Evolutionary conservation across 441 rosid species (phyloP).

Genomic region (Iberis amara): DNA sequence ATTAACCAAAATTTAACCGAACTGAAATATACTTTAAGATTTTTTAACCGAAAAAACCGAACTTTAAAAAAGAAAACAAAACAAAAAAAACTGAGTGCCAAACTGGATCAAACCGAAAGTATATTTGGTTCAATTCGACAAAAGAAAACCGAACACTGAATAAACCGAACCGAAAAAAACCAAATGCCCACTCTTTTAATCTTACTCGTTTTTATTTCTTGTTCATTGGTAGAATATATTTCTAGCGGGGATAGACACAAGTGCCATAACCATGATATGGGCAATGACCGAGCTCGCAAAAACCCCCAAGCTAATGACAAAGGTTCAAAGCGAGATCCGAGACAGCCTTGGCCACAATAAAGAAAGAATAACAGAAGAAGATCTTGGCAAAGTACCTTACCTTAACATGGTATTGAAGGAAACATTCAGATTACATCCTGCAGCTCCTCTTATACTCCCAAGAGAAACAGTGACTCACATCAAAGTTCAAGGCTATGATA

Average conservation of each 20-base stretch:
- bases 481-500: slow-evolving; percentile 30
- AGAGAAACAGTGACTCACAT: slow-evolving; percentile 29
- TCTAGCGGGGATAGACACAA: slow-evolving; percentile 26
- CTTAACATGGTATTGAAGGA: slow-evolving; percentile 21
- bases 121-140: too few species aligned
- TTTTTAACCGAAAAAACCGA: too few species aligned
- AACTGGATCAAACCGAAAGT: too few species aligned
- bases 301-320: slow-evolving; percentile 20
- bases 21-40: too few species aligned
- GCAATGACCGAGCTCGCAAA: slow-evolving; percentile 23
- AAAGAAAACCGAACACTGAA: too few species aligned
- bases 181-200: too few species aligned
- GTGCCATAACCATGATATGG: slow-evolving; percentile 29
- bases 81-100: too few species aligned
- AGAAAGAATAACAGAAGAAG: slow-evolving; percentile 30
- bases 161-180: too few species aligned
- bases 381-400: slow-evolving; percentile 27
- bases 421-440: slow-evolving; percentile 29
- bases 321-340: slow-evolving; percentile 25
- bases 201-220: too few species aligned
- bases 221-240: slow-evolving; percentile 21
- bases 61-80: too few species aligned
- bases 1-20: too few species aligned
- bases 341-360: slow-evolving; percentile 14
- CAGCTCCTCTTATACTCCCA: slow-evolving; percentile 29